phyloP scores from a whole-genome alignment of 148 eudicot genomes.

The Pouteria glomerata region DNA sequence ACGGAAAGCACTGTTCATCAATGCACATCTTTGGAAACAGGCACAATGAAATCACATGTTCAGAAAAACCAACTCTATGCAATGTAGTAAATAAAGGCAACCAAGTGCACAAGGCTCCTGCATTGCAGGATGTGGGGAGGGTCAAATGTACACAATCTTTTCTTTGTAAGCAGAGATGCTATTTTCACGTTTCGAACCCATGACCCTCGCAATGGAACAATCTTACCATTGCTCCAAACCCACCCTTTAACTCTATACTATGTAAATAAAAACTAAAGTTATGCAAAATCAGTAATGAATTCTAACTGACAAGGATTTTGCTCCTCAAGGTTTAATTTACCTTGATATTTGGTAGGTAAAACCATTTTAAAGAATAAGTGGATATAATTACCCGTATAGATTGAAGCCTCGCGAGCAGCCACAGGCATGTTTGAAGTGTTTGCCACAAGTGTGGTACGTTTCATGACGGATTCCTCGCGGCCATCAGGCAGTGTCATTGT shows the following conservation, averaged over 20 bases:
- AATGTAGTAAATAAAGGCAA: no score
- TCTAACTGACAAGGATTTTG: not conserved
- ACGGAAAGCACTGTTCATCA: not conserved
- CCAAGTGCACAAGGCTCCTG: no score
- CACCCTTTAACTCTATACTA: no score
- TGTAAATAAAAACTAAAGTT: no score
- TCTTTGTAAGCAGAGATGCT: no score
- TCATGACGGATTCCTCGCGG: slow-evolving; percentile 99
- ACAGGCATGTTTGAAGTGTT: slow-evolving; percentile 99
- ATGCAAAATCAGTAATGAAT: no score
- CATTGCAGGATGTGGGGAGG: no score
- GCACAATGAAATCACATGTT: not conserved
- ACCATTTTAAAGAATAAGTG: not conserved
- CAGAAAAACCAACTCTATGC: no score
- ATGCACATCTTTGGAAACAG: not conserved
- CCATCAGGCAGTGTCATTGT: slow-evolving; percentile 99
- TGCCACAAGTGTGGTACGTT: slow-evolving; percentile 97
- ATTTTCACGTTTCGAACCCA: no score
- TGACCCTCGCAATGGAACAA: no score
- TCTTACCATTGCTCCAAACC: no score
- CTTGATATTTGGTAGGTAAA: slow-evolving; percentile 22
- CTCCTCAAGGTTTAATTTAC: slow-evolving; percentile 2
- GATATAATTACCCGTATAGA: slow-evolving; percentile 67
- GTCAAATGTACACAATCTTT: no score
- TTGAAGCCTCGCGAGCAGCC: slow-evolving; percentile 99